These are phyloP conservation scores for Vitis labrusca DNA, from an alignment of 164 flowering plant genomes.

Conservation along the genomic window DNA sequence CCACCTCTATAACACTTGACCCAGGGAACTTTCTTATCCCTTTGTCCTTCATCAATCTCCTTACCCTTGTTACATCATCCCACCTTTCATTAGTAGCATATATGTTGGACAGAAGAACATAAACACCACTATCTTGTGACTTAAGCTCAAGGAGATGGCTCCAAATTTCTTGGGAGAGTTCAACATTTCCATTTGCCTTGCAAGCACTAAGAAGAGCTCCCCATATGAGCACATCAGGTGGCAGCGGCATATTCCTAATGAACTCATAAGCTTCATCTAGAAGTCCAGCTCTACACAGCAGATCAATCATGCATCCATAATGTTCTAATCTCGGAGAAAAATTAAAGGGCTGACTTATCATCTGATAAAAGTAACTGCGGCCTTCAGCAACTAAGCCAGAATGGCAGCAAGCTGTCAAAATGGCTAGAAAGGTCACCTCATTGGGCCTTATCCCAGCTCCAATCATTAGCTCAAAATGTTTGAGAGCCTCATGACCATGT, in stretches of 20 bases:
- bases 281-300: slow-evolving; percentile 55
- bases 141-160: slow-evolving; percentile 30
- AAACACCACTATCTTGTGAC: slow-evolving; percentile 46
- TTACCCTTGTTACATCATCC: slow-evolving; percentile 43
- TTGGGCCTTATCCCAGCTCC: slow-evolving; percentile 32
- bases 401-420: slow-evolving; percentile 57
- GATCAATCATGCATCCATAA: slow-evolving; percentile 60
- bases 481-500: slow-evolving; percentile 38
- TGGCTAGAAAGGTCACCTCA: slow-evolving; percentile 53
- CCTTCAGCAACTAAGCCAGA: slow-evolving; percentile 61
- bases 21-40: slow-evolving; percentile 52
- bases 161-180: slow-evolving; percentile 30
- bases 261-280: slow-evolving; percentile 45
- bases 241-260: slow-evolving; percentile 42
- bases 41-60: slow-evolving; percentile 48
- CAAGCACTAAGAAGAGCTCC: slow-evolving; percentile 61
- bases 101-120: slow-evolving; percentile 52
- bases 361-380: slow-evolving; percentile 28
- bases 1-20: slow-evolving; percentile 50
- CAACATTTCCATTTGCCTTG: slow-evolving; percentile 34
- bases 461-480: slow-evolving; percentile 34
- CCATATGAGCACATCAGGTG: slow-evolving; percentile 52
- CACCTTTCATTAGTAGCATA: slow-evolving; percentile 48
- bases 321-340: slow-evolving; percentile 47
- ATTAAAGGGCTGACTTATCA: slow-evolving; percentile 27